Evolutionary conservation across 331 rosid genomes (phyloP).

Genomic region (Telfairia occidentalis): DNA sequence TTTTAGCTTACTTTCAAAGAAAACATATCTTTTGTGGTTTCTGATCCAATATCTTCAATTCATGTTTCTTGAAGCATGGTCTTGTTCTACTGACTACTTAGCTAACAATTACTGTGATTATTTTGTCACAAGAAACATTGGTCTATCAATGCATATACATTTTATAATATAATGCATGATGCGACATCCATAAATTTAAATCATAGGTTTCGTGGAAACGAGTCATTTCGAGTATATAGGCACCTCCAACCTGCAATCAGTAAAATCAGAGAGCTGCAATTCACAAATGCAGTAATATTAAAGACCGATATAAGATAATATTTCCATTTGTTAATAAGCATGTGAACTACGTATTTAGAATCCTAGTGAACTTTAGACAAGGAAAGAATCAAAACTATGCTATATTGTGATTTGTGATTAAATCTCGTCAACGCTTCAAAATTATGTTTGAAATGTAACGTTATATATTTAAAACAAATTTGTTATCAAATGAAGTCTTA

Average conservation of each 20-base stretch:
- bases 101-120: neutral
- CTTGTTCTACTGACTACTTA: neutral
- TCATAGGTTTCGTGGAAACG: neutral
- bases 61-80: neutral
- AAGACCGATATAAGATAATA: neutral
- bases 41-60: neutral
- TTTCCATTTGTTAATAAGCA: neutral
- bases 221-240: neutral
- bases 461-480: neutral
- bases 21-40: neutral
- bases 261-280: neutral
- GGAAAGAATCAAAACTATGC: neutral
- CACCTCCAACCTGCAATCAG: constrained; percentile 2
- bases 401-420: neutral
- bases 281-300: neutral
- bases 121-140: neutral
- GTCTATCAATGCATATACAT: neutral
- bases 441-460: neutral
- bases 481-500: too few relatives aligned
- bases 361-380: neutral
- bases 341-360: neutral
- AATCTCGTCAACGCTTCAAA: neutral
- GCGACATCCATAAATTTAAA: neutral
- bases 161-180: neutral
- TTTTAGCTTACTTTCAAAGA: neutral